Conservation (phyloP, 2,329 filamentous ascomycete genomes). For the Chaetomiaceae sp. region DNA sequence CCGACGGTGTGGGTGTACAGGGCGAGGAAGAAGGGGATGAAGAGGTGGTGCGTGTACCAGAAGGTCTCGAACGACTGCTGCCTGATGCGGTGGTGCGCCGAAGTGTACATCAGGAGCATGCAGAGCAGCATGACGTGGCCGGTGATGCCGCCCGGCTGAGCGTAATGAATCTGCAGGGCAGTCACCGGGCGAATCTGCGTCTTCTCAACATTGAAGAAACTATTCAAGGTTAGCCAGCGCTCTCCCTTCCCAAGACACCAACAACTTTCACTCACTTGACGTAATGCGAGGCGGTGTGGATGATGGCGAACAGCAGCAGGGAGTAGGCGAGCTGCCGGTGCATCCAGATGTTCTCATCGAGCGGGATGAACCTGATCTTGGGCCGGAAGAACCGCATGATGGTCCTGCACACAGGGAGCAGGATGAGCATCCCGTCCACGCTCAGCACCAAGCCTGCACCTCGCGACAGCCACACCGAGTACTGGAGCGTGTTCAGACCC, state of each 20-base stretch:
- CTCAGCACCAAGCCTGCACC: conserved; percentile 82
- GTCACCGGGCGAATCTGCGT: conserved; percentile 72
- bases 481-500: conserved; percentile 72
- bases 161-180: conserved; percentile 88
- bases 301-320: conserved; percentile 71
- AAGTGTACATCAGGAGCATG: conserved; percentile 98
- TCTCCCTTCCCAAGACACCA: not conserved
- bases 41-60: conserved; percentile 99
- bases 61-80: conserved; percentile 98
- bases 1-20: conserved; percentile 94
- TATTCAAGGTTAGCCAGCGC: conserved; percentile 32
- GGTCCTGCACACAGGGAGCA: conserved; percentile 92
- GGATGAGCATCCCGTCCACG: conserved; percentile 78
- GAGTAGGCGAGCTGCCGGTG: conserved; percentile 91
- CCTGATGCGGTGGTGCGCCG: conserved; percentile 84
- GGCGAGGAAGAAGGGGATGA: conserved; percentile 87
- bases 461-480: conserved; percentile 93
- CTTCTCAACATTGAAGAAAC: conserved; percentile 92
- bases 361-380: conserved; percentile 77
- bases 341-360: conserved; percentile 98
- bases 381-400: conserved; percentile 78
- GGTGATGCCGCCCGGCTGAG: conserved; percentile 82
- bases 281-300: conserved; percentile 79
- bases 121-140: conserved; percentile 98
- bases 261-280: conserved; percentile 55